Conservation (phyloP, 208 protist species). For the Leishmania amazonensis region DNA sequence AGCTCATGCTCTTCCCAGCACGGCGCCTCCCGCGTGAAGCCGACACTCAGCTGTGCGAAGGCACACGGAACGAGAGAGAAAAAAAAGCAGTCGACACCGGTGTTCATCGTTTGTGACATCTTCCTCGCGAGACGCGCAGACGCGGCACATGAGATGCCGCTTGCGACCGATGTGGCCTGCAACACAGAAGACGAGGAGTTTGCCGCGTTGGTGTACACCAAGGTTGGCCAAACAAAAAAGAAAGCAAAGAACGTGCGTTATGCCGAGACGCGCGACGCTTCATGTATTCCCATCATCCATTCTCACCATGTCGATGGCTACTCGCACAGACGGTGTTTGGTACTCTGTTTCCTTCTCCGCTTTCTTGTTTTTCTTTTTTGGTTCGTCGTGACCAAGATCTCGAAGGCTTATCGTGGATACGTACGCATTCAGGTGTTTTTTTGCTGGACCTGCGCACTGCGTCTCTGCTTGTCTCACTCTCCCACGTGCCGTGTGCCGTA, state of each 20-base stretch:
- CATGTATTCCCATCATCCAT: neutral
- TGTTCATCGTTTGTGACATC: neutral
- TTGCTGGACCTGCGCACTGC: neutral
- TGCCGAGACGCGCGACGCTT: neutral
- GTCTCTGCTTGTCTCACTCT: neutral
- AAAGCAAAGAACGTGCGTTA: neutral
- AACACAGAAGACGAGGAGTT: neutral
- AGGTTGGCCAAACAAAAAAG: neutral
- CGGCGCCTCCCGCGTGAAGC: neutral
- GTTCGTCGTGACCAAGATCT: neutral
- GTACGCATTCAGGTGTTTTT: neutral
- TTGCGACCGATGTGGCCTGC: neutral
- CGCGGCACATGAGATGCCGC: neutral
- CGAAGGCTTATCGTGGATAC: neutral
- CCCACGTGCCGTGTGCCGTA: neutral
- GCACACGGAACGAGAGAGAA: neutral
- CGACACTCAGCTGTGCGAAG: neutral
- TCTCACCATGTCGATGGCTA: neutral
- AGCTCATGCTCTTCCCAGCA: neutral
- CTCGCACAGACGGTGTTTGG: no score
- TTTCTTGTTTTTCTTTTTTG: neutral
- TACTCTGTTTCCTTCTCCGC: neutral
- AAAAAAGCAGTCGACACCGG: neutral
- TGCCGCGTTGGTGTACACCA: neutral
- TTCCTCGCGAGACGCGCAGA: neutral